Conservation (phyloP, 2,329 filamentous ascomycete species). For the Aspergillus ruber region DNA sequence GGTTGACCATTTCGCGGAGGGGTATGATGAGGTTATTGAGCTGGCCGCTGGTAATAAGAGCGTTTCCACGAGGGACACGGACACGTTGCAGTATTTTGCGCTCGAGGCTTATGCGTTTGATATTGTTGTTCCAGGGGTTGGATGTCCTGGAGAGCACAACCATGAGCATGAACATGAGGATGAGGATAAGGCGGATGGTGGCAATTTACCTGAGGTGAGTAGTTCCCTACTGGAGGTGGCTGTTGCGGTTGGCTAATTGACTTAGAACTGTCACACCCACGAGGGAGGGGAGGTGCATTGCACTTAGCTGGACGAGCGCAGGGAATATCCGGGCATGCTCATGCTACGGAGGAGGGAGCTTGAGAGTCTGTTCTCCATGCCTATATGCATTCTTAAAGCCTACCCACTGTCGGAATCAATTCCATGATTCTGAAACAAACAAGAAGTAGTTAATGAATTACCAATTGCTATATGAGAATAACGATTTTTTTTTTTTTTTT, state of each 20-base stretch:
- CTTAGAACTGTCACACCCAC: slow-evolving; percentile 40
- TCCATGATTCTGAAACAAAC: too few relatives aligned
- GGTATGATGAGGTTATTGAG: slow-evolving; percentile 50
- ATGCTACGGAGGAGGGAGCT: too few relatives aligned
- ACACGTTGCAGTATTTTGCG: slow-evolving; percentile 63
- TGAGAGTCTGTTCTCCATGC: too few relatives aligned
- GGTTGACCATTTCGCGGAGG: slow-evolving; percentile 58
- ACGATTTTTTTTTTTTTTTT: too few relatives aligned
- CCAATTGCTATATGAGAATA: too few relatives aligned
- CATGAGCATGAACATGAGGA: slow-evolving; percentile 5
- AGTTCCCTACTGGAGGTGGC: too few relatives aligned
- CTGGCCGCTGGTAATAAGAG: slow-evolving; percentile 48
- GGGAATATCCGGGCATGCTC: too few relatives aligned
- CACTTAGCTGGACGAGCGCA: slow-evolving; percentile 10
- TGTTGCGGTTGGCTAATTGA: too few relatives aligned
- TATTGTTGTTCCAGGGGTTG: slow-evolving; percentile 56
- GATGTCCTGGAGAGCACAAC: slow-evolving; percentile 52
- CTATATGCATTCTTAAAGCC: too few relatives aligned
- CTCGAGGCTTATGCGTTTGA: slow-evolving; percentile 61
- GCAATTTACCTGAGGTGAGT: slow-evolving; percentile 20
- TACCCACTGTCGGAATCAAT: too few relatives aligned
- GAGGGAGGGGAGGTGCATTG: slow-evolving; percentile 37
- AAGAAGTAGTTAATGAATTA: too few relatives aligned
- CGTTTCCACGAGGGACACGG: slow-evolving; percentile 51
- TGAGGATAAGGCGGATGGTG: slow-evolving; percentile 8